phyloP scores from a whole-genome alignment of 306 rosid species.

The Lupinus albus region DNA sequence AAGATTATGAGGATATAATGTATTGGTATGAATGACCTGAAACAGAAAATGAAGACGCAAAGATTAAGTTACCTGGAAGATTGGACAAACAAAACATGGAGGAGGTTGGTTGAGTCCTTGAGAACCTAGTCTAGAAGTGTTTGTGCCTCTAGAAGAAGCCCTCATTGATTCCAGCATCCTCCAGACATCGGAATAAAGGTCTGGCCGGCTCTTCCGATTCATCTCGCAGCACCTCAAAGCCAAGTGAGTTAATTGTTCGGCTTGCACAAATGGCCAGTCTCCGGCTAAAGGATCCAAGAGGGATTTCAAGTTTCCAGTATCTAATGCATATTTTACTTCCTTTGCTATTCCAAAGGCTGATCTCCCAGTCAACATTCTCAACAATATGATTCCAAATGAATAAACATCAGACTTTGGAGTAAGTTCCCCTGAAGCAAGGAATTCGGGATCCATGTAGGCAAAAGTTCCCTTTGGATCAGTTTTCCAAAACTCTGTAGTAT shows the following conservation, averaged over 20 bases:
- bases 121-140: conserved; percentile 50
- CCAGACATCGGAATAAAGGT: conserved; percentile 76
- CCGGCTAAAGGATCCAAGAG: conserved; percentile 93
- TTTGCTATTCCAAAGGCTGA: conserved; percentile 62
- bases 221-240: conserved; percentile 82
- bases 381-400: conserved; percentile 80
- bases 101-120: conserved; percentile 66
- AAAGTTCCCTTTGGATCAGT: conserved; percentile 73
- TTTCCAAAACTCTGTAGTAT: conserved; percentile 50
- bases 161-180: conserved; percentile 73
- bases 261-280: conserved; percentile 81
- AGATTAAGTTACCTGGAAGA: conserved; percentile 62
- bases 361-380: conserved; percentile 71
- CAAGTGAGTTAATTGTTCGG: conserved; percentile 64
- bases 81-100: conserved; percentile 75
- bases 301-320: conserved; percentile 54
- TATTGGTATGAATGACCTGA: background rate
- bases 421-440: conserved; percentile 69
- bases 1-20: conserved; percentile 3
- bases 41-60: conserved; percentile 25
- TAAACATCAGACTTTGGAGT: conserved; percentile 82
- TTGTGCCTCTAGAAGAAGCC: conserved; percentile 56
- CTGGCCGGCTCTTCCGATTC: conserved; percentile 64
- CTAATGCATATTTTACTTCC: conserved; percentile 62
- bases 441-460: conserved; percentile 82